A percentile compares a stretch with the other conserved stretches of the same genome.
Conservation (phyloP, 257 asterid genomes). For the Fraxinus cuspidata region DNA sequence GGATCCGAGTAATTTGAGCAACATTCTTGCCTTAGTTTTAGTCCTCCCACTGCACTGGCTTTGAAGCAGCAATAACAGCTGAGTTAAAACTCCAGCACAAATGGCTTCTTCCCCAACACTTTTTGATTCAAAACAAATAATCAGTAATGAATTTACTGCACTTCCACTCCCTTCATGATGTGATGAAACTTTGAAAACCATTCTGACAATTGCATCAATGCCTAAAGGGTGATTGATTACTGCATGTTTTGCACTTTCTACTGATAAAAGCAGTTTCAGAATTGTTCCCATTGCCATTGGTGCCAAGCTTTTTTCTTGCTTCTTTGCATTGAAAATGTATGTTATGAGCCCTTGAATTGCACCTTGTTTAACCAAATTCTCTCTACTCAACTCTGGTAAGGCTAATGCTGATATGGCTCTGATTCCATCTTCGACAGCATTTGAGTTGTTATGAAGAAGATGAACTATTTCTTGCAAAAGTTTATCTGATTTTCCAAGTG, state of each 20-base stretch:
- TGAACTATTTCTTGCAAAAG: constrained; percentile 21
- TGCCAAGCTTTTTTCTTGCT: constrained; percentile 27
- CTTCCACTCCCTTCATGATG: constrained; percentile 57
- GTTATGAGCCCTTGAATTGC: constrained; percentile 36
- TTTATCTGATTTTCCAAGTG: constrained; percentile 33
- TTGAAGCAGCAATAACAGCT: constrained; percentile 50
- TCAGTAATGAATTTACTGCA: constrained; percentile 42
- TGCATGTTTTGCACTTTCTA: constrained; percentile 28
- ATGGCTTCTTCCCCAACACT: constrained; percentile 15
- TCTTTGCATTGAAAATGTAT: constrained; percentile 28
- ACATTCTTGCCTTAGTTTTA: constrained; percentile 52
- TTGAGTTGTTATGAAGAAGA: constrained; percentile 10
- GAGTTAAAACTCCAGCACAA: constrained; percentile 3
- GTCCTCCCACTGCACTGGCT: constrained; percentile 54
- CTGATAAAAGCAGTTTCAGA: constrained; percentile 32
- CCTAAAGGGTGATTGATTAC: constrained; percentile 38
- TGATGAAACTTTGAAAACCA: constrained; percentile 56
- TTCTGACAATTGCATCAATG: constrained; percentile 40
- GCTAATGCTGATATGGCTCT: constrained; percentile 41
- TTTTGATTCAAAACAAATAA: constrained; percentile 37
- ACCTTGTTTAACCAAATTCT: constrained; percentile 31
- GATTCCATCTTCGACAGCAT: constrained; percentile 34
- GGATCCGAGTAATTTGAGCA: constrained; percentile 47
- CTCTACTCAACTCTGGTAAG: constrained; percentile 24
- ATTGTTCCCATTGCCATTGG: constrained; percentile 39